Evolutionary conservation across 2,329 filamentous ascomycete species (phyloP).

Genomic region (Microdochium nivale): DNA sequence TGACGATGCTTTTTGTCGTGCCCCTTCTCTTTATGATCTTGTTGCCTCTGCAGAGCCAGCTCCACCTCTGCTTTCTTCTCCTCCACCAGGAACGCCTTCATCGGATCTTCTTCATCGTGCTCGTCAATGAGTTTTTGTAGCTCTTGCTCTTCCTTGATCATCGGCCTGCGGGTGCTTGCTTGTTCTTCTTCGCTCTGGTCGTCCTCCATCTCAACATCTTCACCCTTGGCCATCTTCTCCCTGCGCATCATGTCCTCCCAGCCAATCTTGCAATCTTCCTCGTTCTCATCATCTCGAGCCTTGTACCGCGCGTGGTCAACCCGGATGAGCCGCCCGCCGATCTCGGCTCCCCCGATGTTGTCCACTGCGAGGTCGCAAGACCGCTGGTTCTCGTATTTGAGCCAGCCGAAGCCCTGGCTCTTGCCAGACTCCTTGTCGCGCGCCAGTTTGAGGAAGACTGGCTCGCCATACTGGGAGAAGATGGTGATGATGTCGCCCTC

Average conservation of each 20-base stretch:
- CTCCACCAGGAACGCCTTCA: constrained; percentile 85
- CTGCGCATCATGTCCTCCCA: constrained; percentile 50
- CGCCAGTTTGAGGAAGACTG: constrained; percentile 82
- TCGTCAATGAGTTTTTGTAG: constrained; percentile 65
- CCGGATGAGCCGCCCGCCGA: constrained; percentile 70
- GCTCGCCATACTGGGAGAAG: constrained; percentile 95
- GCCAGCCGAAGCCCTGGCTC: constrained; percentile 86
- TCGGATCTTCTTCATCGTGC: constrained; percentile 92
- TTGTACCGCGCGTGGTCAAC: constrained; percentile 96
- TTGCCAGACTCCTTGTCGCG: constrained; percentile 96
- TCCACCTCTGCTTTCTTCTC: constrained; percentile 88
- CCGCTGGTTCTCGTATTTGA: constrained; percentile 97
- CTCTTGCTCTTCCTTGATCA: constrained; percentile 76
- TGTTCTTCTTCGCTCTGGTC: constrained; percentile 33
- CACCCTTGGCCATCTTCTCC: constrained; percentile 32
- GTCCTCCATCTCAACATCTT: constrained; percentile 26
- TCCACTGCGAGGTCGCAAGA: constrained; percentile 95
- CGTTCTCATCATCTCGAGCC: constrained; percentile 68
- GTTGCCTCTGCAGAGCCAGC: constrained; percentile 51
- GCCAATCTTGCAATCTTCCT: constrained; percentile 48
- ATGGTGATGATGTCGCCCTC: constrained; percentile 95
- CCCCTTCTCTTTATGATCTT: constrained; percentile 39
- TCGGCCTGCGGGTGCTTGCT: constrained; percentile 39
- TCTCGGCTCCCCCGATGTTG: constrained; percentile 80
- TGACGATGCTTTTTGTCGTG: constrained; percentile 29